These are phyloP conservation scores for Sclerotinia glacialis DNA, from an alignment of 2,329 filamentous ascomycete species.

Conservation along the genomic window DNA sequence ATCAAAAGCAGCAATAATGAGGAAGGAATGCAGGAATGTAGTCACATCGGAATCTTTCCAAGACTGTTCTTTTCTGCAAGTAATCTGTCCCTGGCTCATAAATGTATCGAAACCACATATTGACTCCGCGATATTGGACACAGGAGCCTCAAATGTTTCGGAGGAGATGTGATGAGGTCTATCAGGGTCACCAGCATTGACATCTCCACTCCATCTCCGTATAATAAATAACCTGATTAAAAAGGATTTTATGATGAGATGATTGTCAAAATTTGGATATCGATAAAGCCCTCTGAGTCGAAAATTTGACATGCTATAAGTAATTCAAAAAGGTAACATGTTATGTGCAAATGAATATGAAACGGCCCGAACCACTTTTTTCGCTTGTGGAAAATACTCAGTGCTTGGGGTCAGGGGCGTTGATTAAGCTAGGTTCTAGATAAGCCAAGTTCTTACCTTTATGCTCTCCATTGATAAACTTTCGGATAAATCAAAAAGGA, in stretches of 20 bases:
- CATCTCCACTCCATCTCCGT: too few species aligned
- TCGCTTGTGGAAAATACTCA: not conserved
- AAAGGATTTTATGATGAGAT: too few species aligned
- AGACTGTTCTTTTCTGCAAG: not conserved
- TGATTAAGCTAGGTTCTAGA: not conserved
- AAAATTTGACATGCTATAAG: not conserved
- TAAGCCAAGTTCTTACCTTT: not conserved
- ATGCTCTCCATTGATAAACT: not conserved
- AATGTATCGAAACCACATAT: too few species aligned
- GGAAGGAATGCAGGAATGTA: too few species aligned
- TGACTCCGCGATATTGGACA: too few species aligned
- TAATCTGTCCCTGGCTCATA: not conserved
- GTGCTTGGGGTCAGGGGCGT: not conserved
- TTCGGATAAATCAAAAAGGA: too few species aligned
- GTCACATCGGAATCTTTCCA: not conserved
- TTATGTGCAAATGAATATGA: not conserved
- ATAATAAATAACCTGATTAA: too few species aligned
- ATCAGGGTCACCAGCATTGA: too few species aligned
- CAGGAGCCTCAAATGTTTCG: too few species aligned
- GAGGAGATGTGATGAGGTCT: too few species aligned
- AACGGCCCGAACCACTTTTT: rapidly evolving
- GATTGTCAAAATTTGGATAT: too few species aligned
- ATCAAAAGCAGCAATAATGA: not conserved
- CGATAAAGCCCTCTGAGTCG: not conserved
- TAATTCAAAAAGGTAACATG: not conserved